phyloP scores from a whole-genome alignment of 2,329 filamentous ascomycete species.

The Aspergillus sp. region DNA sequence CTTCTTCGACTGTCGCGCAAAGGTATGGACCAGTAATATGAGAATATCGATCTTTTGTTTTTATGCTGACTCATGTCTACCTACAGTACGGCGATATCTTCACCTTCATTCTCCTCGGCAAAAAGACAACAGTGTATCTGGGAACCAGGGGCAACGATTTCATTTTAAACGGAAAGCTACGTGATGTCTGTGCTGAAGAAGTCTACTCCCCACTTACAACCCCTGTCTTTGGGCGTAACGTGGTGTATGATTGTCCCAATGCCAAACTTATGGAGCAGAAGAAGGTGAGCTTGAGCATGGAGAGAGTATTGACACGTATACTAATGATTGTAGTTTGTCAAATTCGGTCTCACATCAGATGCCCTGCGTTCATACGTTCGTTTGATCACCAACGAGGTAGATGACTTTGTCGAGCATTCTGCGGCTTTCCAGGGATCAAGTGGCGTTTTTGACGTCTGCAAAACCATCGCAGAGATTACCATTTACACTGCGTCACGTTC shows the following conservation, averaged over 20 bases:
- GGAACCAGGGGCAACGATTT: constrained; percentile 85
- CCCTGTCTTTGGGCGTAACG: constrained; percentile 76
- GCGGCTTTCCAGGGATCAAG: constrained; percentile 67
- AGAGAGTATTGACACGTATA: constrained; percentile 19
- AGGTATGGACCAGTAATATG: constrained; percentile 55
- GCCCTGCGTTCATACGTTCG: constrained; percentile 72
- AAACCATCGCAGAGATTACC: constrained; percentile 80
- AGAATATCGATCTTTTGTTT: background rate
- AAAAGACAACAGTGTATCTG: constrained; percentile 83
- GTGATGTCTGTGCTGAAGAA: constrained; percentile 87
- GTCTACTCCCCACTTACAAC: constrained; percentile 77
- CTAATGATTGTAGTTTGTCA: constrained; percentile 54
- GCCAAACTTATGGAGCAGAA: constrained; percentile 95
- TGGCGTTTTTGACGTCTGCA: constrained; percentile 71
- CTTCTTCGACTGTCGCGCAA: constrained; percentile 66
- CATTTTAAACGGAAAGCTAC: constrained; percentile 86
- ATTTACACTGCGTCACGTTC: constrained; percentile 87
- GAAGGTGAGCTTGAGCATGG: constrained; percentile 62
- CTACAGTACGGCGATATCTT: constrained; percentile 81
- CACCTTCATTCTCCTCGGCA: constrained; percentile 83
- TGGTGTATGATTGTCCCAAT: constrained; percentile 89
- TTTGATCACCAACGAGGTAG: constrained; percentile 74
- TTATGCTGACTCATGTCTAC: background rate
- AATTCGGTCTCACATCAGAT: constrained; percentile 63
- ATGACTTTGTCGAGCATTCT: constrained; percentile 69